Evolutionary conservation across 2,329 filamentous ascomycete genomes (phyloP).

Genomic region (Diaporthe sp.): DNA sequence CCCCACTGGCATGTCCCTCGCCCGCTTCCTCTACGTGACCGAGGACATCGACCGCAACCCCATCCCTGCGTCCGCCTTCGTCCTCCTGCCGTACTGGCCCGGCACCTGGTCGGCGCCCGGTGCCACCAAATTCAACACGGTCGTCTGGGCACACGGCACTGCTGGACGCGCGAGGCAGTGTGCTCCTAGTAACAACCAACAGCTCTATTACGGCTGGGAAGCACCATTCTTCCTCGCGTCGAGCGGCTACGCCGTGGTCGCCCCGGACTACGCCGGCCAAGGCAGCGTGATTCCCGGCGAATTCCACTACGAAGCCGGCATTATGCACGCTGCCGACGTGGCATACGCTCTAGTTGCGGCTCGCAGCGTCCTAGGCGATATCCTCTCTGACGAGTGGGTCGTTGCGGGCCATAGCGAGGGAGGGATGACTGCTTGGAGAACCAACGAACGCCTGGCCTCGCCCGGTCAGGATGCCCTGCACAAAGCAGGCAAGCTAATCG

Average conservation of each 20-base stretch:
- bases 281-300: slow-evolving; percentile 8
- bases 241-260: neutral
- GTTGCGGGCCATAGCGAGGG: slow-evolving; percentile 14
- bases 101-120: slow-evolving; percentile 1
- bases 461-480: neutral
- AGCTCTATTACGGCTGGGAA: slow-evolving; percentile 7
- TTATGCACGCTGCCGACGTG: neutral
- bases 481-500: neutral
- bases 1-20: neutral
- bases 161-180: slow-evolving; percentile 3
- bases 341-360: neutral
- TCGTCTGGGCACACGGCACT: neutral
- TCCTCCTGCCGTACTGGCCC: slow-evolving; percentile 6
- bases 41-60: neutral
- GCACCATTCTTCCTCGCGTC: neutral
- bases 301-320: slow-evolving; percentile 8
- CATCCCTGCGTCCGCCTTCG: neutral
- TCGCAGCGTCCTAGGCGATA: neutral
- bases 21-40: slow-evolving; percentile 10
- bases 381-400: slow-evolving; percentile 2
- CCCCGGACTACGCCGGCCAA: slow-evolving; percentile 1
- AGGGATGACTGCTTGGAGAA: neutral
- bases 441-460: neutral
- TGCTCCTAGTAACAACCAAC: neutral
- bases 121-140: neutral